These are phyloP conservation scores for Mucor circinelloides DNA, from an alignment of 371 early-diverging fungal genomes.

Conservation along the genomic window DNA sequence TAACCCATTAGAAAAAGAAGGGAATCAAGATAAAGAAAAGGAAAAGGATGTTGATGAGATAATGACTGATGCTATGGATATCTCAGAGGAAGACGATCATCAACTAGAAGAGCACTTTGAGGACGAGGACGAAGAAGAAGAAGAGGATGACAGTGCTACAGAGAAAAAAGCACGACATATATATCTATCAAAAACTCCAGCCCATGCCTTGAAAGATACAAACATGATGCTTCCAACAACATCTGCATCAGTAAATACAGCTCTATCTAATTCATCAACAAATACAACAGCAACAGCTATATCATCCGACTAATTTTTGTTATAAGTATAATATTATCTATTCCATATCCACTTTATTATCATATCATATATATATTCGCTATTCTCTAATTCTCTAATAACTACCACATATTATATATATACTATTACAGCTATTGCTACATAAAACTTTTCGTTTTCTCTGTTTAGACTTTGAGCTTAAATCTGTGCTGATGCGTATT, in stretches of 20 bases:
- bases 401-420: background rate
- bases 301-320: background rate
- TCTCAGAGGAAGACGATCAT: background rate
- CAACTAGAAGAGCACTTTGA: background rate
- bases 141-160: background rate
- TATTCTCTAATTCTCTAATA: background rate
- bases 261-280: background rate
- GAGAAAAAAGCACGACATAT: conserved; percentile 8
- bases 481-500: too few relatives aligned
- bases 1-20: background rate
- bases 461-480: too few relatives aligned
- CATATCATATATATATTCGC: background rate
- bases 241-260: background rate
- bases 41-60: background rate
- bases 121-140: background rate
- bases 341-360: background rate
- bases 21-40: background rate
- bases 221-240: background rate
- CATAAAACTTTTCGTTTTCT: too few relatives aligned
- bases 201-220: background rate
- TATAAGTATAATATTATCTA: background rate
- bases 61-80: background rate
- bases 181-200: conserved; percentile 9
- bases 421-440: background rate
- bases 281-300: background rate